A percentile compares a stretch with the other conserved stretches of the same genome.
Evolutionary conservation across 2,329 filamentous ascomycete genomes (phyloP).

Genomic region (Fusarium heterosporum): DNA sequence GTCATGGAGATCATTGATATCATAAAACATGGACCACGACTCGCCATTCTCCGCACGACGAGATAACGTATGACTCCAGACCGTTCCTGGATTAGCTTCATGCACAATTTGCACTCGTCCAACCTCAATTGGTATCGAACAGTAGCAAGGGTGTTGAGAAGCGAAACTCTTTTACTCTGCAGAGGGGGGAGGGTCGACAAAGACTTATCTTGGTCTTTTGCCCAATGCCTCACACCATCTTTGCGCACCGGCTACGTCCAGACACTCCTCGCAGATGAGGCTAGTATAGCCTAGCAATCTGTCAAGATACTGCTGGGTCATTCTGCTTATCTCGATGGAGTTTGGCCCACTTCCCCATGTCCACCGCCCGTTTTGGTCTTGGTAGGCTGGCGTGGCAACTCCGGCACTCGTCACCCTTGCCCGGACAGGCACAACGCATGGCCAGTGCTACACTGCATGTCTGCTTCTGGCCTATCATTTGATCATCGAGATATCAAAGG

Average conservation of each 20-base stretch:
- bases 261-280: not conserved
- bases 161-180: constrained; percentile 5
- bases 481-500: constrained; percentile 30
- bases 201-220: constrained; percentile 21
- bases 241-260: not conserved
- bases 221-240: constrained; percentile 32
- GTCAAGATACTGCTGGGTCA: constrained; percentile 18
- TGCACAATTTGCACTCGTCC: constrained; percentile 37
- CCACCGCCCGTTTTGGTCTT: constrained; percentile 25
- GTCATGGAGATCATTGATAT: constrained; percentile 30
- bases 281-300: not conserved
- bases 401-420: constrained; percentile 32
- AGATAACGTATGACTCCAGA: constrained; percentile 30
- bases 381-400: constrained; percentile 24
- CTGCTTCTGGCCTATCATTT: constrained; percentile 36
- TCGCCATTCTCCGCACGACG: constrained; percentile 31
- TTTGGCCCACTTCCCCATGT: constrained; percentile 32
- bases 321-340: constrained; percentile 24
- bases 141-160: constrained; percentile 18
- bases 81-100: constrained; percentile 26
- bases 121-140: constrained; percentile 36
- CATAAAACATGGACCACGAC: not conserved
- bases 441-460: constrained; percentile 9
- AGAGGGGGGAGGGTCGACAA: constrained; percentile 1
- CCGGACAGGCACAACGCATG: constrained; percentile 32